These are phyloP conservation scores for Saccharomycopsis vini DNA, from an alignment of 805 yeast genomes.

Conservation along the genomic window DNA sequence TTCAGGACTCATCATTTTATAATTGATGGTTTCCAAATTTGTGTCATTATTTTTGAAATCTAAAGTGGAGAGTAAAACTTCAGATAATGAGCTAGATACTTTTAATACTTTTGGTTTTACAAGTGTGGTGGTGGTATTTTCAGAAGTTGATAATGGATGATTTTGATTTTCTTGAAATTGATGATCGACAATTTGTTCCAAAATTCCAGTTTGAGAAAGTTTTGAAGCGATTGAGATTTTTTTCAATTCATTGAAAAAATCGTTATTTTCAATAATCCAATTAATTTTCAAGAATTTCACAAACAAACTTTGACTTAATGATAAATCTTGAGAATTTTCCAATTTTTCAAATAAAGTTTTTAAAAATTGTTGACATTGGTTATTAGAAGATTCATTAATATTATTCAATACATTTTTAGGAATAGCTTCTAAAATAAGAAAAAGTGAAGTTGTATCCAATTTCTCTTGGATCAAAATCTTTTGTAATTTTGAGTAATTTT, in stretches of 20 bases:
- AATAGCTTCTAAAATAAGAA: constrained; percentile 9
- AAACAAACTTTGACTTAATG: neutral
- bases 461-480: neutral
- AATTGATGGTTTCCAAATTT: too few relatives aligned
- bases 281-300: neutral
- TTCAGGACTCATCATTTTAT: too few relatives aligned
- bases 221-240: neutral
- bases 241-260: neutral
- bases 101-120: neutral
- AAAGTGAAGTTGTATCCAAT: constrained; percentile 1
- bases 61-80: neutral
- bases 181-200: neutral
- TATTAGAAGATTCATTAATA: too few relatives aligned
- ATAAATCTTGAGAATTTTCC: neutral
- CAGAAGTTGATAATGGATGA: too few relatives aligned
- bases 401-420: too few relatives aligned
- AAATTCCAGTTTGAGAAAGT: neutral
- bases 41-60: neutral
- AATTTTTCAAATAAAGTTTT: neutral
- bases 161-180: neutral
- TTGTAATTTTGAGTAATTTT: constrained; percentile 3
- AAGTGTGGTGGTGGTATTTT: too few relatives aligned
- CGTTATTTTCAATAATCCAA: neutral
- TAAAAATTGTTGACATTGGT: neutral
- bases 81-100: neutral